Evolutionary conservation across 2,329 filamentous ascomycete species (phyloP), one percentile per base, ranked within the genome.

Genomic region (Xylaria sp.): DNA sequence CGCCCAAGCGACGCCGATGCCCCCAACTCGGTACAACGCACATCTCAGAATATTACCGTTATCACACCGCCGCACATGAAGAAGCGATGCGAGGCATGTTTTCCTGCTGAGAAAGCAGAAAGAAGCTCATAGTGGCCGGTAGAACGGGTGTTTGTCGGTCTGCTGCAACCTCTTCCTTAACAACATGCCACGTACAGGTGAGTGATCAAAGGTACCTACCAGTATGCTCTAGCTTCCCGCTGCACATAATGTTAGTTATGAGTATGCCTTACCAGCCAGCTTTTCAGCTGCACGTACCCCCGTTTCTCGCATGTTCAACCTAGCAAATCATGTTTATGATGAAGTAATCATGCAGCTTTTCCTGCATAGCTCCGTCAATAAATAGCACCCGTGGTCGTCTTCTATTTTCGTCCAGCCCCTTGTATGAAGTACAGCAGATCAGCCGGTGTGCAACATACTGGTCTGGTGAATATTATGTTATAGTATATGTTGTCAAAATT

Each of bases 291-390:
- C 63, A 56, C 55, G 23, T 55, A 28, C 34, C 28, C 63, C 57
- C 34, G n/a, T 52, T 58, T 65, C 20, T 48, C 46, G 37, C 51
- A 57, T 34, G 50, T 39, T 44, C 34, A 34, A 69, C 37, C 37
- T 52, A 63, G 44, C 46, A 52, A 61, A 50, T 44, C 31, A 39
- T 44, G 31, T 39, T 57, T 34, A 20, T 37, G 31, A 31, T 20
- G 34, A 54, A 46, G 66, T 41, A 39, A 31, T 8, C 9, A 63
- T 59, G 63, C 54, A 20, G 60, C 10, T 12, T 39, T 9, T 50
- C n/a, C 44, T 69, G 58, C 63, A 59, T 23, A 63, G 46, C 31
- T 61, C 63, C 44, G 52, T 65, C 48, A 60, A 60, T 25, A 60
- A 39, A 55, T 31, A 8, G 34, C 25, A 23, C 58, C 9, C 5